Evolutionary conservation across 2,329 filamentous ascomycete species (phyloP).

Genomic region (Teratosphaeria pseudoeucalypti): DNA sequence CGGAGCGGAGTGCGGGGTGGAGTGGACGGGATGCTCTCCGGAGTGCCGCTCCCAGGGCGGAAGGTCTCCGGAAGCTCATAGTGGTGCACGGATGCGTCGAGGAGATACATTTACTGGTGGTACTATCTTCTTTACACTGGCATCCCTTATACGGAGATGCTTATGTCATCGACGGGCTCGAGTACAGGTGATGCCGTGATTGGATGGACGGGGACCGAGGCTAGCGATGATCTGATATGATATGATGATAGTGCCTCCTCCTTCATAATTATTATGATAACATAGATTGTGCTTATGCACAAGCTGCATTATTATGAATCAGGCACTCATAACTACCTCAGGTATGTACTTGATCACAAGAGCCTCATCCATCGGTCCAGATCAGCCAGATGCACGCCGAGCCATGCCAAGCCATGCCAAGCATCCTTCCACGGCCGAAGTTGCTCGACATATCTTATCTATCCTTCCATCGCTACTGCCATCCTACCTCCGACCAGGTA

Average conservation of each 20-base stretch:
- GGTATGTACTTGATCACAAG: no score
- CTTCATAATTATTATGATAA: no score
- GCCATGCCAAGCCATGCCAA: no score
- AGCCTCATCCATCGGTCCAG: no score
- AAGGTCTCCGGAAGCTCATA: neutral
- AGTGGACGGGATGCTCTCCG: conserved; percentile 6
- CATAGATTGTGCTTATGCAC: no score
- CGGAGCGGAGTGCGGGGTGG: neutral
- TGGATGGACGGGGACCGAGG: neutral
- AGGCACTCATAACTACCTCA: no score
- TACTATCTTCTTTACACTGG: no score
- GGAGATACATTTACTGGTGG: no score
- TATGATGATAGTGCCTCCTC: no score
- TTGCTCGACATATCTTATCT: neutral
- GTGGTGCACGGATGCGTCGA: neutral
- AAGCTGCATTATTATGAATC: no score
- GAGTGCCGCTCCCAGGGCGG: conserved; percentile 3
- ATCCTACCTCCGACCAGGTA: neutral
- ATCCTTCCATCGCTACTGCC: neutral
- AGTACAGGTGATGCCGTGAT: neutral
- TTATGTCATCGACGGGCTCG: neutral
- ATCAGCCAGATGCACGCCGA: no score
- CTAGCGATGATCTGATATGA: neutral
- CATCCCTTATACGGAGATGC: neutral
- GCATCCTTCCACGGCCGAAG: no score